These are phyloP conservation scores for Lagerstroemia speciosa DNA, from an alignment of 345 rosid species.

Conservation along the genomic window DNA sequence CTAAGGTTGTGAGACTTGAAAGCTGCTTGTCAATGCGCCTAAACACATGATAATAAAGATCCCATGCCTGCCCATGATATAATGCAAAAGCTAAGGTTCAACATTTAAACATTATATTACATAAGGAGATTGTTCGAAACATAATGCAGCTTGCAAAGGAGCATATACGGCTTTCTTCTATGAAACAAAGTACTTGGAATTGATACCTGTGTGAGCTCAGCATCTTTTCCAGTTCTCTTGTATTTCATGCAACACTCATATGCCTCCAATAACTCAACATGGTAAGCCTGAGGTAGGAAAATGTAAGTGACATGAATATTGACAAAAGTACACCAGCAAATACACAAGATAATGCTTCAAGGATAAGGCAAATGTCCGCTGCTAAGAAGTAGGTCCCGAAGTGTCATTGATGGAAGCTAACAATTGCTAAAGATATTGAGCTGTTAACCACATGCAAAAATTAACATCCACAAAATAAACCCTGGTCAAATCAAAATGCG, in stretches of 20 bases:
- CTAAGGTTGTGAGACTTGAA: slow-evolving; percentile 80
- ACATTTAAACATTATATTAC: not conserved
- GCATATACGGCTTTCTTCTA: not conserved
- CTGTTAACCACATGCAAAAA: not conserved
- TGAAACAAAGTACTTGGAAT: not conserved
- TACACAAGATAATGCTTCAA: not conserved
- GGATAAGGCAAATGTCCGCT: not conserved
- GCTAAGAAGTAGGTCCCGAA: not conserved
- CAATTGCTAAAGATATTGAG: not conserved
- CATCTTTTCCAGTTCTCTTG: slow-evolving; percentile 82
- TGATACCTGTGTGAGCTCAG: slow-evolving; percentile 90
- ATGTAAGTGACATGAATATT: not conserved
- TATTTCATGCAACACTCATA: slow-evolving; percentile 88
- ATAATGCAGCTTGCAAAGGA: not conserved
- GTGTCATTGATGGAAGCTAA: not conserved
- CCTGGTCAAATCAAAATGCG: not conserved
- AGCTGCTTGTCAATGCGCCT: slow-evolving; percentile 94
- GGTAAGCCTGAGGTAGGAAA: slow-evolving; percentile 61
- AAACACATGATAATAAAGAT: slow-evolving; percentile 92
- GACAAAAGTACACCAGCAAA: not conserved
- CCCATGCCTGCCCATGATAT: slow-evolving; percentile 80
- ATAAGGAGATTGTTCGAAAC: not conserved
- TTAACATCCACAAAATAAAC: not conserved
- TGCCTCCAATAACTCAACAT: slow-evolving; percentile 76
- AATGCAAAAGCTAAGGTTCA: slow-evolving; percentile 8